Evolutionary conservation across 331 rosid genomes (phyloP), one percentile per base, ranked within the genome.

Genomic region (Stylosanthes scabra): DNA sequence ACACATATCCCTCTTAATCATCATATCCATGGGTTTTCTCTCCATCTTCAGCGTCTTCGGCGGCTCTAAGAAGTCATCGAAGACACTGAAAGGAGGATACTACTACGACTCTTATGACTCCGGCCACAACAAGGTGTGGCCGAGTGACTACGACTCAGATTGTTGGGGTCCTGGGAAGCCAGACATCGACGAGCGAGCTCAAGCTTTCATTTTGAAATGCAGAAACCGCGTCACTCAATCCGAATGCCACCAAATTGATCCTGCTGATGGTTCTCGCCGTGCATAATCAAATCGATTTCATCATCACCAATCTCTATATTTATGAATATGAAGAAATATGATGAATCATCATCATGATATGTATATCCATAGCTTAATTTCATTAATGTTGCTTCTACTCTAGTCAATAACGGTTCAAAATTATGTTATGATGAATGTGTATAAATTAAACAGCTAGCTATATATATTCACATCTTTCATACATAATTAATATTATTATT

Each of bases 161-260:
- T 66, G 51, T 1, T 85, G 82, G 81, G 88, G 81, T n/a, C 84
- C 75, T n/a, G 90, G 87, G 13, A 85, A 86, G 12, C 87, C 87
- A 1, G 67, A 40, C 20, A 88, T 86, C 75, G 78, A 88, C 67
- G 74, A 3, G 49, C 83, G 66, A 69, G 88, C 86, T 44, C 70
- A 52, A 28, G 87, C 75, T 55, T 88, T 70, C 72, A 82, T 88
- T 54, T 73, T 42, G 2, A 11, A 63, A 25, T 77, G 28, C 71
- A 81, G 64, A 76, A 68, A 69, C 37, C 81, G 82, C 4, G 66
- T 57, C 44, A 74, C 82, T 0, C 85, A 77, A 52, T 64, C 90
- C 16, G 81, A 42, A 63, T 60, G 72, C 75, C 66, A 52, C 27
- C 74, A 80, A 78, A 1, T 80, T 74, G 63, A 79, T 16, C 83